phyloP scores from a whole-genome alignment of 768 basidiomycete species.

The Fomitopsis pulvina region DNA sequence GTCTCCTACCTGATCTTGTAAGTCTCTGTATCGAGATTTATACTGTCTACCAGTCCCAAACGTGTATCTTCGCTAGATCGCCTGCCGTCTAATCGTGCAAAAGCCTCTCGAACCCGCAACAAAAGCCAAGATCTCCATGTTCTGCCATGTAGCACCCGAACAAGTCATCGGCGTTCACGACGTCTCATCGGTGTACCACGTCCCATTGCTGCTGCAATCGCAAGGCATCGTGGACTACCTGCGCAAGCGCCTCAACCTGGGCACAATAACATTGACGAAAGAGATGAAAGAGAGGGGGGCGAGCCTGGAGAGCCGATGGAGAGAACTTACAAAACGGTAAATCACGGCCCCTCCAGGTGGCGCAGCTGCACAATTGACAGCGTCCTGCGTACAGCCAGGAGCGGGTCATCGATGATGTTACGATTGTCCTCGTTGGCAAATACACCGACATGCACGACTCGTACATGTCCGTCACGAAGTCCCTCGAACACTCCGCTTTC shows the following conservation, averaged over 20 bases:
- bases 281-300: slow-evolving; percentile 56
- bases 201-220: slow-evolving; percentile 83
- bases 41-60: background rate
- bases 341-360: background rate
- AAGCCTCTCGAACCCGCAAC: slow-evolving; percentile 78
- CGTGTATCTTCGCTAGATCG: slow-evolving; percentile 52
- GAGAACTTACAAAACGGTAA: slow-evolving; percentile 73
- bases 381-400: slow-evolving; percentile 72
- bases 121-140: slow-evolving; percentile 97
- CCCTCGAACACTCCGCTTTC: slow-evolving; percentile 95
- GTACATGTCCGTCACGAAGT: slow-evolving; percentile 97
- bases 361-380: no score
- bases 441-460: slow-evolving; percentile 97
- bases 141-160: slow-evolving; percentile 88
- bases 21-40: slow-evolving; percentile 20
- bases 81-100: slow-evolving; percentile 79
- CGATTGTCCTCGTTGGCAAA: slow-evolving; percentile 91
- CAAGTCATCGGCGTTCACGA: slow-evolving; percentile 96
- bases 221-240: slow-evolving; percentile 91
- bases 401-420: slow-evolving; percentile 82
- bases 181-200: slow-evolving; percentile 95
- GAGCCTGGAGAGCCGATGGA: slow-evolving; percentile 72
- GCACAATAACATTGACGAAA: slow-evolving; percentile 43
- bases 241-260: slow-evolving; percentile 72
- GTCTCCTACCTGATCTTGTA: slow-evolving; percentile 88